A percentile compares a stretch with the other conserved stretches of the same genome.
phyloP scores from a whole-genome alignment of 2,329 filamentous ascomycete species.

The Arthroderma uncinatum region DNA sequence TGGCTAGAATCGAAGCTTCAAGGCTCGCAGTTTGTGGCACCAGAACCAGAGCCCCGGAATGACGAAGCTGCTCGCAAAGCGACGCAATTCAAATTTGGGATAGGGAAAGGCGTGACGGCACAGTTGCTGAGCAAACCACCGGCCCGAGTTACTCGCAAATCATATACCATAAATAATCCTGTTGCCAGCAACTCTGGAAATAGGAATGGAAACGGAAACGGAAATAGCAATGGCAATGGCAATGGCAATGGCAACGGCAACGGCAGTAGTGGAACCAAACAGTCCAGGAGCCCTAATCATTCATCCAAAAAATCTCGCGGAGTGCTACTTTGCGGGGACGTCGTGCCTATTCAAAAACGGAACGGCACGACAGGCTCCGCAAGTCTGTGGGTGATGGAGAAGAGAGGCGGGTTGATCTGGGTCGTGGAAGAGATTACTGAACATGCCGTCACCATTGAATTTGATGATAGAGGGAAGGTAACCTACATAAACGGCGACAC shows the following conservation, averaged over 20 bases:
- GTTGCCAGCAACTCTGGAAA: constrained; percentile 19
- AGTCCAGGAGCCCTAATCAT: constrained; percentile 52
- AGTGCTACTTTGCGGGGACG: constrained; percentile 86
- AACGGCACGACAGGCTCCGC: constrained; percentile 87
- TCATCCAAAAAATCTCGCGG: constrained; percentile 68
- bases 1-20: constrained; percentile 83
- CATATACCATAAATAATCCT: constrained; percentile 50
- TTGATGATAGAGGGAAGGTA: constrained; percentile 68
- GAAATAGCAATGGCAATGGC: neutral
- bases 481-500: constrained; percentile 61
- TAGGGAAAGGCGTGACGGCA: constrained; percentile 78
- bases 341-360: constrained; percentile 94
- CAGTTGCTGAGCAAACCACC: constrained; percentile 74
- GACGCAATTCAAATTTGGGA: constrained; percentile 40
- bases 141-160: constrained; percentile 41
- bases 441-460: constrained; percentile 65
- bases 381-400: constrained; percentile 98
- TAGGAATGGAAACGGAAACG: no score
- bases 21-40: constrained; percentile 41
- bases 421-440: constrained; percentile 96
- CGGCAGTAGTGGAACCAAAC: constrained; percentile 23
- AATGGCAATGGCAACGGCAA: constrained; percentile 15
- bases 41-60: constrained; percentile 30
- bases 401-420: constrained; percentile 87
- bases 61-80: constrained; percentile 26